These are phyloP conservation scores for Sclerotiophoma versabilis DNA, from an alignment of 2,329 filamentous ascomycete genomes.

Conservation along the genomic window DNA sequence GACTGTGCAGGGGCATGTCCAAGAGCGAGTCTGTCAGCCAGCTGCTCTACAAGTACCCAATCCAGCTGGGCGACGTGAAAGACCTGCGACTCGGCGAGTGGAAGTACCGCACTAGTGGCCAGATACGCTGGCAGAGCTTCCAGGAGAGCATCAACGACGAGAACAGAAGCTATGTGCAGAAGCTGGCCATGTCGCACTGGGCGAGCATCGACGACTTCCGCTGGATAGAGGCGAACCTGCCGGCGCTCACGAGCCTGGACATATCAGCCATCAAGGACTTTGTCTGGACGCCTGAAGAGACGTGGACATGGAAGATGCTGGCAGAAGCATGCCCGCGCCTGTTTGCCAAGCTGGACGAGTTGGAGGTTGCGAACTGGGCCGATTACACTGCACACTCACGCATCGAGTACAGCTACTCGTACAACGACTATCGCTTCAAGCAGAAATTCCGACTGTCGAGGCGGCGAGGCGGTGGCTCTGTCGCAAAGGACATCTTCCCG, in stretches of 20 bases:
- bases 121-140: conserved; percentile 42
- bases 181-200: conserved; percentile 48
- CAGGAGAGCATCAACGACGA: conserved; percentile 40
- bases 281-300: conserved; percentile 47
- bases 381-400: conserved; percentile 47
- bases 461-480: conserved; percentile 42
- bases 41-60: conserved; percentile 44
- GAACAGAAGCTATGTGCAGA: conserved; percentile 43
- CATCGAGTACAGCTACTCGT: conserved; percentile 48
- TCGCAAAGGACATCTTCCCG: conserved; percentile 45
- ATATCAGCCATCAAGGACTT: conserved; percentile 49
- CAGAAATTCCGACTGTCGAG: conserved; percentile 45
- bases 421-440: conserved; percentile 48
- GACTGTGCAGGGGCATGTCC: conserved; percentile 42
- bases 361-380: conserved; percentile 48
- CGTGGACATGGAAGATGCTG: conserved; percentile 47
- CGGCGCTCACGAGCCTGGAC: conserved; percentile 41
- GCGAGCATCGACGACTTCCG: conserved; percentile 45
- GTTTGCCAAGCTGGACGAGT: conserved; percentile 41
- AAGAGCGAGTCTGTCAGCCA: conserved; percentile 39
- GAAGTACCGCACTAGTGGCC: conserved; percentile 40
- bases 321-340: conserved; percentile 41
- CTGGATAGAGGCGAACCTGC: conserved; percentile 49
- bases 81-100: conserved; percentile 44
- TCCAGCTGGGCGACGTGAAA: conserved; percentile 39